Percentiles rank a stretch among this genome's conserved stretches.
Evolutionary conservation across 768 basidiomycete species (phyloP).

Genomic region (Tulasnella sp.): DNA sequence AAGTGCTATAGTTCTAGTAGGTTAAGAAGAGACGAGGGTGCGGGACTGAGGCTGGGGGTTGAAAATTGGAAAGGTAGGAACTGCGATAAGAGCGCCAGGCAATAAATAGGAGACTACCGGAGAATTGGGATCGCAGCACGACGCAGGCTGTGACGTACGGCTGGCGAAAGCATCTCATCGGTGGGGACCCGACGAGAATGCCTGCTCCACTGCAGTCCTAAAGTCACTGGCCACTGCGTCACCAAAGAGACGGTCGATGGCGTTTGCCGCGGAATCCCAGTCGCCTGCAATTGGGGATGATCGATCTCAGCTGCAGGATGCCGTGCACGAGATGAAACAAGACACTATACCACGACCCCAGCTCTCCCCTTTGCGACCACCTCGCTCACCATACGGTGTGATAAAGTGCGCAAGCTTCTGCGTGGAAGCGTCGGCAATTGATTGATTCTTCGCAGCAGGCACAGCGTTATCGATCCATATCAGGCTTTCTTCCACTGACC

Average conservation of each 20-base stretch:
- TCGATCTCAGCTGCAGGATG: no score
- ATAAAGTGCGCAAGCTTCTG: constrained; percentile 17
- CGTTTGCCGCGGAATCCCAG: constrained; percentile 27
- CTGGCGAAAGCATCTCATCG: not conserved
- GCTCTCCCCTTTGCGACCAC: constrained; percentile 58
- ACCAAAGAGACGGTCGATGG: constrained; percentile 1
- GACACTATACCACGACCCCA: constrained; percentile 41
- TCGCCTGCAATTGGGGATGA: not conserved
- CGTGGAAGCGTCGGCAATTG: not conserved
- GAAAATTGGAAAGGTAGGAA: no score
- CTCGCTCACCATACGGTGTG: constrained; percentile 24
- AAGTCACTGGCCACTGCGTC: not conserved
- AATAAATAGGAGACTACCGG: no score
- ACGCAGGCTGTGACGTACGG: constrained; percentile 7
- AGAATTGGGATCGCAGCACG: no score
- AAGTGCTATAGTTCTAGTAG: no score
- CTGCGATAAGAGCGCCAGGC: no score
- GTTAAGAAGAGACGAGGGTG: no score
- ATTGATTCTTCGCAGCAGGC: not conserved
- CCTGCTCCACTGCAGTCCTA: constrained; percentile 11
- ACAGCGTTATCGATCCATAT: constrained; percentile 15
- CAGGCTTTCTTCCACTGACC: constrained; percentile 17
- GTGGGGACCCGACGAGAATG: not conserved
- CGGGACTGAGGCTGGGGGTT: no score
- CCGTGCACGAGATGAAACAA: no score